Percentiles rank a stretch among this genome's conserved stretches.
Conservation (phyloP, 805 yeast species). For the Vanderwaltozyma polyspora region DNA sequence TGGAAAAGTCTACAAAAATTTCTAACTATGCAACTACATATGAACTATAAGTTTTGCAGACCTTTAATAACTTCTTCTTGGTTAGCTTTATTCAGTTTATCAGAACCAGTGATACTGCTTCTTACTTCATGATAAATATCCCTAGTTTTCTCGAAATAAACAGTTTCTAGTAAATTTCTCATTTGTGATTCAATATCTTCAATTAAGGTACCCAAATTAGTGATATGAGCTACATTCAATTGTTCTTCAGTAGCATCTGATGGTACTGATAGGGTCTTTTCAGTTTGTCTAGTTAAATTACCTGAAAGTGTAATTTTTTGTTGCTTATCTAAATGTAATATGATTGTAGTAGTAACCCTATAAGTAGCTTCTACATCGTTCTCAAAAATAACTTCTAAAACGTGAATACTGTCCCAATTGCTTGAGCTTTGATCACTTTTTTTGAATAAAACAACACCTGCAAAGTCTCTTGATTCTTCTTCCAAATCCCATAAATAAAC, state of each 20-base stretch:
- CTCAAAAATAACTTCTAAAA: constrained; percentile 55
- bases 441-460: constrained; percentile 83
- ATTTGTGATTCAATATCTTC: constrained; percentile 84
- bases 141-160: constrained; percentile 87
- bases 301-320: constrained; percentile 48
- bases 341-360: constrained; percentile 77
- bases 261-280: constrained; percentile 34
- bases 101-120: constrained; percentile 19
- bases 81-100: constrained; percentile 17
- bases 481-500: constrained; percentile 89
- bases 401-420: constrained; percentile 90
- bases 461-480: constrained; percentile 45
- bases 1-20: too few relatives aligned
- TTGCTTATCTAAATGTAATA: constrained; percentile 47
- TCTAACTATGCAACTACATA: too few relatives aligned
- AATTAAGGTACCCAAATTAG: constrained; percentile 72
- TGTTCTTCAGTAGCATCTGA: constrained; percentile 17
- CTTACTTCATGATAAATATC: constrained; percentile 72
- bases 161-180: constrained; percentile 82
- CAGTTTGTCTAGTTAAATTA: constrained; percentile 73
- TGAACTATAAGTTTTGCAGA: constrained; percentile 23
- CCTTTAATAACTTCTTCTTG: constrained; percentile 30
- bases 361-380: constrained; percentile 37
- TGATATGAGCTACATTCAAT: constrained; percentile 55
- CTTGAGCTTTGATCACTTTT: constrained; percentile 39